These are phyloP conservation scores for Oryza brachyantha DNA, from an alignment of 176 grass and related monocot genomes.

Conservation along the genomic window DNA sequence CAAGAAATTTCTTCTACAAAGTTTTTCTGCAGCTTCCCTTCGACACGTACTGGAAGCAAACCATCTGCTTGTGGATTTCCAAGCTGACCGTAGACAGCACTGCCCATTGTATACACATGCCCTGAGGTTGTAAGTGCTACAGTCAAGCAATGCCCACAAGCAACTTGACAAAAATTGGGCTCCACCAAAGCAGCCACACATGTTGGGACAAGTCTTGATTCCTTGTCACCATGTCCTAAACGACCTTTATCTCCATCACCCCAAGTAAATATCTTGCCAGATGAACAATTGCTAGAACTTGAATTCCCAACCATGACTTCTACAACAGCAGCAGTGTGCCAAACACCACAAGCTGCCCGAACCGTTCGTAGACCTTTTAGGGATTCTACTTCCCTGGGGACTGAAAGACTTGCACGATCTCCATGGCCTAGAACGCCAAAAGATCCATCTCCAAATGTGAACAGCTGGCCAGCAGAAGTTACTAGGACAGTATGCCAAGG, in stretches of 20 bases:
- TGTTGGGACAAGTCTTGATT: slow-evolving; percentile 73
- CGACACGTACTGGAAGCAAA: slow-evolving; percentile 72
- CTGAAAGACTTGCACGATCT: slow-evolving; percentile 55
- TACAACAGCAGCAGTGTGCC: slow-evolving; percentile 98
- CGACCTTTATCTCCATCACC: slow-evolving; percentile 98
- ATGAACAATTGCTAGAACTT: slow-evolving; percentile 87
- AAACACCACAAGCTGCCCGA: slow-evolving; percentile 91
- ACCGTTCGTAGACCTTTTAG: slow-evolving; percentile 91
- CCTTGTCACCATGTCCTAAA: slow-evolving; percentile 93
- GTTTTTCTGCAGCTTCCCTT: slow-evolving; percentile 88
- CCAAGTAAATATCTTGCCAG: slow-evolving; percentile 97
- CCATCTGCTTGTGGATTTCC: slow-evolving; percentile 84
- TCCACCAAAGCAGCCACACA: slow-evolving; percentile 96
- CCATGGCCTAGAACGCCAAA: slow-evolving; percentile 95
- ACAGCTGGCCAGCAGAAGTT: slow-evolving; percentile 88
- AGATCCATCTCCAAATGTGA: slow-evolving; percentile 98
- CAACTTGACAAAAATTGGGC: slow-evolving; percentile 96
- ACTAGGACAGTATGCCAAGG: slow-evolving; percentile 94
- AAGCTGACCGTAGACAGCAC: slow-evolving; percentile 86
- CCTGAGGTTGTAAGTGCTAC: slow-evolving; percentile 92
- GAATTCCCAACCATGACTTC: slow-evolving; percentile 96
- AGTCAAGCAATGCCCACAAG: slow-evolving; percentile 89
- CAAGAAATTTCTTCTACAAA: slow-evolving; percentile 99
- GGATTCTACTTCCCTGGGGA: slow-evolving; percentile 88
- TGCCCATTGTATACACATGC: slow-evolving; percentile 95